These are phyloP conservation scores for Umbellularia californica DNA, from an alignment of 164 flowering plant genomes.

Conservation along the genomic window DNA sequence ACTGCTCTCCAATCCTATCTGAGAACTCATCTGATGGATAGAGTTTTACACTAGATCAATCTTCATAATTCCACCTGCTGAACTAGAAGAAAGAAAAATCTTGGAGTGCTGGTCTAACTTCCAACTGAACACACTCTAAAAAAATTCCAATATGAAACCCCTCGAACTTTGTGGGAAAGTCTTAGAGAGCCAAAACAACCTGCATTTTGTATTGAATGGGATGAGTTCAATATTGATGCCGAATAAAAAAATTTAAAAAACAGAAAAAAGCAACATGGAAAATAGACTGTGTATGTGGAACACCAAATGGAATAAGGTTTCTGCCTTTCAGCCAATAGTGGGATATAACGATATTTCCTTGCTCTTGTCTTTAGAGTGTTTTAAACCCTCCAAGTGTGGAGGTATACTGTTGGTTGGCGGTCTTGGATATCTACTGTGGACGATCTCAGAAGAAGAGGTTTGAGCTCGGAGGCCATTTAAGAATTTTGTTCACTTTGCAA, in stretches of 20 bases:
- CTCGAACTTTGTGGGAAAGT: neutral
- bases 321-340: neutral
- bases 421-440: no score
- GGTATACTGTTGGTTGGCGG: no score
- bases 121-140: neutral
- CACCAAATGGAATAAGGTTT: neutral
- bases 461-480: no score
- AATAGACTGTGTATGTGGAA: neutral
- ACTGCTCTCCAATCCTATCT: conserved; percentile 3
- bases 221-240: neutral
- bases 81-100: neutral
- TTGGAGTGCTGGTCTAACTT: neutral
- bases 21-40: conserved; percentile 5
- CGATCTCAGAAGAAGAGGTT: no score
- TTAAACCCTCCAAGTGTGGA: no score
- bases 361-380: no score
- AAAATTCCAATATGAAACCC: neutral
- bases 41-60: neutral
- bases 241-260: neutral
- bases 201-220: neutral
- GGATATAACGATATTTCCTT: no score
- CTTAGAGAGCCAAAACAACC: neutral
- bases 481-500: no score
- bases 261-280: neutral
- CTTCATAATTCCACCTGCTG: neutral